Base-by-base conservation (phyloP, 768 basidiomycete species). In the Nidularia pulvinata region DNA sequence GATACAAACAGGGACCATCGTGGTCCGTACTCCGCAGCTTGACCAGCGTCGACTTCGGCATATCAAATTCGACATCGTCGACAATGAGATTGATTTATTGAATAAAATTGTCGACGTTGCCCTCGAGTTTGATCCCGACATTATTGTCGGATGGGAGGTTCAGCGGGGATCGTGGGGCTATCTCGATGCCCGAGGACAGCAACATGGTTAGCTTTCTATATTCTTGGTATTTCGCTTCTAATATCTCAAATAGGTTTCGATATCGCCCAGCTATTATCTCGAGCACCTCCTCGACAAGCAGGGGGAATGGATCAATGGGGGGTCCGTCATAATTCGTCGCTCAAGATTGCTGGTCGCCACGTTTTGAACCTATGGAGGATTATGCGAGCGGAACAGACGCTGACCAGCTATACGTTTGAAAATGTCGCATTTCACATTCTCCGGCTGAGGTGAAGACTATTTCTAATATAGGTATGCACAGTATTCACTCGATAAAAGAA, bases 291-390 rank as follows among this genome's bases (percentile, higher is more conserved):
- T n/a, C 67, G 72, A 42, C 60, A 65, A 39, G 60, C 61, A 16
- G 62, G 11, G 13, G 74, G 74, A n/a, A 69, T 64, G 43, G 84
- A 89, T 51, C 79, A 84, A 58, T 97, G 93, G 90, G 84, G 82
- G 6, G 67, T 78, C 50, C 80, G 82, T 48, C 88, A 89, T 56
- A 85, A 86, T 2, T 89, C 94, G 2, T 91, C 88, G 1, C 89
- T 99, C 69, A 87, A 85, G 56, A 86, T 95, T 37, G 75, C 80
- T 19, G 97, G 97, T 0, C 80, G 97, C 14, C 95, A 99, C 64
- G 89, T 96, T 34, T 75, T 99, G 46, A 97, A 98, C 59, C 70
- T 93, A 11, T 98, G 95, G 95, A 78, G 95, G 52, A 83, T 98
- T 49, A 91, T 98, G 82, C 86, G 93, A 34, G 83, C 85, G 1